Evolutionary conservation across 2,329 filamentous ascomycete genomes (phyloP), one percentile per base, ranked within the genome.

Genomic region (Xylaria sp.): DNA sequence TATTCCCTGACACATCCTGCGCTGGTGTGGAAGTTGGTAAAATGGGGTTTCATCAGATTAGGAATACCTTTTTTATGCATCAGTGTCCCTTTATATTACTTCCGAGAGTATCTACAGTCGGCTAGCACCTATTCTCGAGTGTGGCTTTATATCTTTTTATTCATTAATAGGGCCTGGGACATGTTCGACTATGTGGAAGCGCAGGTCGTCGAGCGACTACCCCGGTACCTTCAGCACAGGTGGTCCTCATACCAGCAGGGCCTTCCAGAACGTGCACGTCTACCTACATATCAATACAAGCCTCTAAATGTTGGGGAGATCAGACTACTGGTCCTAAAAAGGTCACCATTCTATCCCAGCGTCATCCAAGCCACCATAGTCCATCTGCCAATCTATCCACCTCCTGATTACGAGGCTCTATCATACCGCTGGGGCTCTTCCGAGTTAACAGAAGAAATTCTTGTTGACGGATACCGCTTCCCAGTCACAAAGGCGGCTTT

Each of bases 271-370:
- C 69, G 69, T 40, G 32, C 21, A 10, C 58, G 27, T 18, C 18
- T 71, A 32, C 61, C 66, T 1, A 9, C 3, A 16, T 71, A 68
- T 32, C 60, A 57, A 32, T 69, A 71, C 29, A 47, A 32, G 23
- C 58, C 60, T 21, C 37, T 69, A 10, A 80, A 59, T 1, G 76
- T 79, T 4, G 75, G 75, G 10, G 73, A 75, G 23, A 79, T 72
- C 40, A 75, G 66, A 40, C 73, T 68, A 47, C 74, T 77, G 9
- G 73, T 68, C 12, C 23, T 68, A 8, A 65, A 48, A 42, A 54
- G 32, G 53, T 62, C 66, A 13, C 53, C 63, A 35, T 68, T 63
- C 4, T 59, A 66, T 59, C 63, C 57, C 5, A 69, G 66, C 32
- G 60, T 67, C 23, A 29, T 69, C 42, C 23, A 67, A 8, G 63